Conservation (phyloP, 1,284 basidiomycete genomes). For the Ustilago esculenta region DNA sequence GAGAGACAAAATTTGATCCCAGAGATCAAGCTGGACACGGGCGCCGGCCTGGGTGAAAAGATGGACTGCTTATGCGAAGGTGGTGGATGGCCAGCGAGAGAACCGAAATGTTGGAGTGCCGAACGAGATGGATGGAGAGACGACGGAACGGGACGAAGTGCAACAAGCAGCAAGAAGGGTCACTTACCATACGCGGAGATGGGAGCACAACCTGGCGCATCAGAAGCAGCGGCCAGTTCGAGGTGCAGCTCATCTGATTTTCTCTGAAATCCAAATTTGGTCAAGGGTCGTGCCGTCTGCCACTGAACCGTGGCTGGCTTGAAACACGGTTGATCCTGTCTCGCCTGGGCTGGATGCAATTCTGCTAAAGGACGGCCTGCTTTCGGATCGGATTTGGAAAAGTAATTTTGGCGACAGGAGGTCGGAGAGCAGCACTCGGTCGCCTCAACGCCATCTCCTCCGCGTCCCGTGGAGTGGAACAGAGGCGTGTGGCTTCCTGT, state of each 20-base stretch:
- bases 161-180: background rate
- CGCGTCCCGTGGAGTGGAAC: background rate
- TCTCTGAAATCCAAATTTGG: slow-evolving; percentile 9
- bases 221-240: slow-evolving; percentile 8
- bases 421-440: no score
- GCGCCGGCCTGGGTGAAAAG: no score
- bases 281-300: slow-evolving; percentile 8
- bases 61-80: no score
- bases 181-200: slow-evolving; percentile 9
- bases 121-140: background rate
- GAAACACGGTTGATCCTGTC: background rate
- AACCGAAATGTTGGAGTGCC: background rate
- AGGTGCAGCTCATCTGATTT: slow-evolving; percentile 7
- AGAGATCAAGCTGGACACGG: no score
- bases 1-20: no score
- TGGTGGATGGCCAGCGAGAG: no score
- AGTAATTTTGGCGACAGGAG: background rate
- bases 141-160: background rate
- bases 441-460: no score
- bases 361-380: background rate
- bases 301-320: no score
- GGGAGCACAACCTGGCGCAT: slow-evolving; percentile 7
- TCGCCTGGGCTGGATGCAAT: slow-evolving; percentile 1
- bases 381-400: slow-evolving; percentile 8
- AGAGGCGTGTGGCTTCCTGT: no score